A percentile compares a stretch with the other conserved stretches of the same genome.
phyloP scores from a whole-genome alignment of 495 filamentous ascomycete genomes.

The Niebla homalea region DNA sequence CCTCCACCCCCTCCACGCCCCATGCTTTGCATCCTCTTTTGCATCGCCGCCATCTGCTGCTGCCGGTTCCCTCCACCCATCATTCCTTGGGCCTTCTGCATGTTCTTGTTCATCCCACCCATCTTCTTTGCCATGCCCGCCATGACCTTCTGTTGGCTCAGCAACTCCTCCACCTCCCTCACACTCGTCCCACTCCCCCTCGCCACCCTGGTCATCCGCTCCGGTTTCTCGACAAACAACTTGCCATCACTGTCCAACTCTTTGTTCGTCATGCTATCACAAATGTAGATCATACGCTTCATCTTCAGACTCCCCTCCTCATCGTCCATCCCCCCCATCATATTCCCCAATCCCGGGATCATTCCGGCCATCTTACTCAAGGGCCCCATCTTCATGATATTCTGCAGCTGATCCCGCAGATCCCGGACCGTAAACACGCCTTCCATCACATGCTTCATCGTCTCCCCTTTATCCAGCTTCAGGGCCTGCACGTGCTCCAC shows the following conservation, averaged over 20 bases:
- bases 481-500: slow-evolving; percentile 96
- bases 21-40: slow-evolving; percentile 87
- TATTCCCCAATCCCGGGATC: slow-evolving; percentile 86
- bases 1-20: slow-evolving; percentile 46
- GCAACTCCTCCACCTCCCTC: slow-evolving; percentile 90
- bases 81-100: slow-evolving; percentile 83
- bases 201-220: slow-evolving; percentile 87
- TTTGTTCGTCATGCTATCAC: slow-evolving; percentile 91
- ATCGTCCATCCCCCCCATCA: slow-evolving; percentile 93
- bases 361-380: slow-evolving; percentile 96
- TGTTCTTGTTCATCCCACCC: slow-evolving; percentile 90
- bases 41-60: slow-evolving; percentile 95
- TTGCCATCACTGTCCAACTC: slow-evolving; percentile 93
- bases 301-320: slow-evolving; percentile 87
- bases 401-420: slow-evolving; percentile 84
- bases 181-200: slow-evolving; percentile 81
- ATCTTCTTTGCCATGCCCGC: slow-evolving; percentile 98
- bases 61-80: slow-evolving; percentile 78
- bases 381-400: slow-evolving; percentile 99
- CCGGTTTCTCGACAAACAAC: slow-evolving; percentile 81
- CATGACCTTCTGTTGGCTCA: slow-evolving; percentile 98
- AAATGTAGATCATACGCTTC: slow-evolving; percentile 97
- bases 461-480: slow-evolving; percentile 94
- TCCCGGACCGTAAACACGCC: slow-evolving; percentile 94
- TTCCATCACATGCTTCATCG: slow-evolving; percentile 95